Evolutionary conservation across 2,329 filamentous ascomycete genomes (phyloP), one percentile per base, ranked within the genome.

Genomic region (Pseudocercospora musae): DNA sequence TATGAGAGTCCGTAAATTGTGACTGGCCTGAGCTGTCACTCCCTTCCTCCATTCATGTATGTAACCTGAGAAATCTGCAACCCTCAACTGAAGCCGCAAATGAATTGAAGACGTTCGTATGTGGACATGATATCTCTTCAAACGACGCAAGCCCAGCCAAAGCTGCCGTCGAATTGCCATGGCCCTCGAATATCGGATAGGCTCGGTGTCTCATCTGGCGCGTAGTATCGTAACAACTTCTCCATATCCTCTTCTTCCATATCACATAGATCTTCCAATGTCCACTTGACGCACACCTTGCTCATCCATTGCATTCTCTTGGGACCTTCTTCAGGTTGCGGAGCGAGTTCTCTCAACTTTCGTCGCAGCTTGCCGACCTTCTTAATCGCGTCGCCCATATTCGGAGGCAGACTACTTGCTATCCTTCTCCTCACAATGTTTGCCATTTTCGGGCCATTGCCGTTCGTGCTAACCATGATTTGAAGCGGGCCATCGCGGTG

Each of bases 391-490:
- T 88, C 87, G 8, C 95, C 95, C 29, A 91, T 89, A 68, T 95
- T 92, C 18, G 80, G 79, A 1, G 95, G 95, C 60, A 99, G 79
- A 54, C 82, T 83, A 20, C 81, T 83, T 18, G 92, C 93, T 67
- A 99, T 96, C 73, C 90, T 87, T 73, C 89, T 85, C 58, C 94
- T 82, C 56, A 99, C 90, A 53, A 93, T 88, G 69, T 91, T 94
- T 9, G 95, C 95, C 66, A 99, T 80, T 74, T 94, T 88, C 0
- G 95, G 95, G 0, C 95, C 95, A 75, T 96, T 97, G 57, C 95
- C 95, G 75, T 98, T 99, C 37, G 95, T 99, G 79, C 91, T 96
- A 70, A 99, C 94, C 95, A 99, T 99, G 72, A 99, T 89, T 80
- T 99, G 95, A 64, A 99, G 78, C 5, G 95, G 95, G 0, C 95